Percentiles rank a stretch among this genome's conserved stretches.
phyloP scores from a whole-genome alignment of 2,329 filamentous ascomycete species.

The Ampelomyces quisqualis region DNA sequence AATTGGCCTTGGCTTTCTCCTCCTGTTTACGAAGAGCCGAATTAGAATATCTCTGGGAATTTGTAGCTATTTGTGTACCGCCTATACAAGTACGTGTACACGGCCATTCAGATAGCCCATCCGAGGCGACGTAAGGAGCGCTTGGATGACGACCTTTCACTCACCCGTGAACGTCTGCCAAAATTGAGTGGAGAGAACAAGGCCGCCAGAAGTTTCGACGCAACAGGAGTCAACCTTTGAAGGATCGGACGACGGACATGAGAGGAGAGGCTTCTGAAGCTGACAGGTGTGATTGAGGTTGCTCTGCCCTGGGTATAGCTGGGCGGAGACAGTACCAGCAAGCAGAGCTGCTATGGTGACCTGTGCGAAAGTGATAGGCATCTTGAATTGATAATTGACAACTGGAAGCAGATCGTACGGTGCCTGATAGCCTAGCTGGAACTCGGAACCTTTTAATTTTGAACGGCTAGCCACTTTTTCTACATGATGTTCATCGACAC shows the following conservation, averaged over 20 bases:
- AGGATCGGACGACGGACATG: constrained; percentile 35
- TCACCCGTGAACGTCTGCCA: constrained; percentile 66
- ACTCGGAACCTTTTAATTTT: constrained; percentile 1
- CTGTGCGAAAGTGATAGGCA: constrained; percentile 20
- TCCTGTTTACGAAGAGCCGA: too few relatives aligned
- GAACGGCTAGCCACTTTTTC: constrained; percentile 3
- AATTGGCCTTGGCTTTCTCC: constrained; percentile 59
- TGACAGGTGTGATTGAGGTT: constrained; percentile 59
- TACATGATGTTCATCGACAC: constrained; percentile 15
- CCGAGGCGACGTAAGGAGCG: background rate
- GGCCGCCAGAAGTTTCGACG: constrained; percentile 64
- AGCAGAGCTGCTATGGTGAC: constrained; percentile 24
- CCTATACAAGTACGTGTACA: too few relatives aligned
- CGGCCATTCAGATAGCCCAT: background rate
- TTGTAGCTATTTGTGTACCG: too few relatives aligned
- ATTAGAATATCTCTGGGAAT: too few relatives aligned
- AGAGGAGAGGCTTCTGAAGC: constrained; percentile 42
- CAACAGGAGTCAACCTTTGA: constrained; percentile 61
- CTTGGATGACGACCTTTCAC: too few relatives aligned
- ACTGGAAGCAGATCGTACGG: constrained; percentile 2
- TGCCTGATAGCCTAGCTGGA: constrained; percentile 6
- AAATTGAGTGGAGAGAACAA: constrained; percentile 63
- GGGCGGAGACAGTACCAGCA: constrained; percentile 31
- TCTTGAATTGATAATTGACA: constrained; percentile 14
- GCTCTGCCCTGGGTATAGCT: constrained; percentile 51